A percentile compares a stretch with the other conserved stretches of the same genome.
These are phyloP conservation scores for Pythium folliculosum DNA, from an alignment of 352 stramenopile genomes.

Conservation along the genomic window DNA sequence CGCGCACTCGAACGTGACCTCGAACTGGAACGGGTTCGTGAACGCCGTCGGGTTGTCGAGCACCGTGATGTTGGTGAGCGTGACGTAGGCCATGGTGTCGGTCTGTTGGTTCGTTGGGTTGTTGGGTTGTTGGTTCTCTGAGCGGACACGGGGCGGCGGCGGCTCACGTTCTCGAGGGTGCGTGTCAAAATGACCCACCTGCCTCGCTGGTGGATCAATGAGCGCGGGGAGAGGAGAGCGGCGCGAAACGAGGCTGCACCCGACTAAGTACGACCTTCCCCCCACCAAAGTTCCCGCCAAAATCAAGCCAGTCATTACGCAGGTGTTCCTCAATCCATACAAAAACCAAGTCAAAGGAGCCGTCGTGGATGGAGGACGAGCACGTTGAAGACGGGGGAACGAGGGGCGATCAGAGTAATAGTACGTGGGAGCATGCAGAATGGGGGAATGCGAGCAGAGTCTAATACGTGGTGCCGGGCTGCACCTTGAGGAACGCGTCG, in stretches of 20 bases:
- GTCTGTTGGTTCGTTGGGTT: too few species aligned
- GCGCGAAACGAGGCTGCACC: conserved; percentile 3
- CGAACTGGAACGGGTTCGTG: conserved; percentile 99
- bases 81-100: conserved; percentile 80
- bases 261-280: conserved; percentile 30
- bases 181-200: conserved; percentile 25
- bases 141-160: neutral
- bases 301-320: conserved; percentile 16
- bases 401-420: too few species aligned
- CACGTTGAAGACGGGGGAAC: neutral
- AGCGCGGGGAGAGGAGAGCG: conserved; percentile 15
- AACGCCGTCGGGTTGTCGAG: conserved; percentile 98
- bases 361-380: neutral
- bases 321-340: conserved; percentile 9
- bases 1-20: conserved; percentile 99
- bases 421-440: neutral
- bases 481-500: conserved; percentile 50
- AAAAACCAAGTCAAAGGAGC: conserved; percentile 26
- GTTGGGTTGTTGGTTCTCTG: neutral
- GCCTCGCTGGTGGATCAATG: conserved; percentile 3
- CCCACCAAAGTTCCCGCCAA: conserved; percentile 29
- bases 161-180: conserved; percentile 4
- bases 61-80: conserved; percentile 94
- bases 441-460: neutral
- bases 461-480: conserved; percentile 23